phyloP scores from a whole-genome alignment of 2,329 filamentous ascomycete genomes.

The Colletotrichum tropicicola region DNA sequence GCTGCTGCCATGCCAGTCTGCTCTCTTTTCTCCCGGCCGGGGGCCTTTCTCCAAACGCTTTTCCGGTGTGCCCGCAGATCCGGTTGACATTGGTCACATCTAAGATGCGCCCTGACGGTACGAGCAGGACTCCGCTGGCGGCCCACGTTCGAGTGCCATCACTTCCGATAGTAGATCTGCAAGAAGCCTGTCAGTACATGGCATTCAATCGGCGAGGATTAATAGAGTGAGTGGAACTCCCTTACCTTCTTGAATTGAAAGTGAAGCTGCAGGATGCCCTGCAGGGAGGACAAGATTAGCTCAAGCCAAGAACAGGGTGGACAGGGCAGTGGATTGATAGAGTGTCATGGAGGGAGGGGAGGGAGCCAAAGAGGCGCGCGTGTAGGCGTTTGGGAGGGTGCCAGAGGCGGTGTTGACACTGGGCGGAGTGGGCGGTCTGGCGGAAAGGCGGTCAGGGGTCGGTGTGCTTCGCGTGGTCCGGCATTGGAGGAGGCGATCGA shows the following conservation, averaged over 20 bases:
- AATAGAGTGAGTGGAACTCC: constrained; percentile 20
- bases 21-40: neutral
- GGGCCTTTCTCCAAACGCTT: neutral
- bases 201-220: neutral
- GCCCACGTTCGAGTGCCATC: constrained; percentile 31
- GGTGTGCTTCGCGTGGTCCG: neutral
- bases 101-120: constrained; percentile 8
- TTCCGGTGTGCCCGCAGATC: neutral
- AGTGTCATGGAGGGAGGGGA: neutral
- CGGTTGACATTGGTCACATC: constrained; percentile 12
- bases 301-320: constrained; percentile 31
- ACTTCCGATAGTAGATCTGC: constrained; percentile 67
- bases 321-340: constrained; percentile 28
- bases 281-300: constrained; percentile 39
- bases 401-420: neutral
- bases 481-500: constrained; percentile 2
- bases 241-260: constrained; percentile 98
- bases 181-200: constrained; percentile 33
- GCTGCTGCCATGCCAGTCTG: neutral
- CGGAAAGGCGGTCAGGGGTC: neutral
- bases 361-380: constrained; percentile 16
- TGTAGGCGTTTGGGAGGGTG: constrained; percentile 19
- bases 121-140: neutral
- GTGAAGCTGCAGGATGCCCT: constrained; percentile 95
- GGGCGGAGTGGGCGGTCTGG: constrained; percentile 6